Evolutionary conservation across 306 rosid genomes (phyloP).

Genomic region (Vigna angularis): DNA sequence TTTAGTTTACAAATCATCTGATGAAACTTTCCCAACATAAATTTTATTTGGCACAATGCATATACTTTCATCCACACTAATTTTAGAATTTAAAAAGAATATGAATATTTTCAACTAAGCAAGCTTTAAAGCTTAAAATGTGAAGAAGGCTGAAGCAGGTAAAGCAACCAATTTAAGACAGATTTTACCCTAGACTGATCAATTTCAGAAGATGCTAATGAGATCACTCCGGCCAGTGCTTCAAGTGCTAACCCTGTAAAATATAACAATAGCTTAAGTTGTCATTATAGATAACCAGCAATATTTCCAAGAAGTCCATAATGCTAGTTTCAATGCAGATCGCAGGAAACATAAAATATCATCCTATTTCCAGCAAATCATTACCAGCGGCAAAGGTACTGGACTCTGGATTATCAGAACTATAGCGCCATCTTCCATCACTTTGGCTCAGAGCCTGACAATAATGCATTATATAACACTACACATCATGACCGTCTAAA

Average conservation of each 20-base stretch:
- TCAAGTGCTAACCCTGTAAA: conserved; percentile 85
- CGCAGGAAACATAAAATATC: conserved; percentile 14
- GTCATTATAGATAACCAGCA: conserved; percentile 37
- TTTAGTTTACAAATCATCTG: conserved; percentile 22
- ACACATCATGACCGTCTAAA: conserved; percentile 14
- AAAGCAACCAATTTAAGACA: conserved; percentile 35
- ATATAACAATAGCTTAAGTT: conserved; percentile 26
- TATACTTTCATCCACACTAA: conserved; percentile 4
- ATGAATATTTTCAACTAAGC: background rate
- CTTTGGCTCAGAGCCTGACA: conserved; percentile 97
- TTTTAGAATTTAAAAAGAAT: conserved; percentile 23
- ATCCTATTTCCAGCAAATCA: conserved; percentile 39
- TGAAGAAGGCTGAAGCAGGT: background rate
- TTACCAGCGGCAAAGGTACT: conserved; percentile 99
- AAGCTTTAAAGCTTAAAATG: conserved; percentile 2
- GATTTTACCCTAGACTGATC: conserved; percentile 74
- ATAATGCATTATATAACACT: conserved; percentile 37
- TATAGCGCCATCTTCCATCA: conserved; percentile 99
- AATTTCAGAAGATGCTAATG: conserved; percentile 86
- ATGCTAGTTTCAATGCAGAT: conserved; percentile 16
- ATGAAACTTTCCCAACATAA: conserved; percentile 4
- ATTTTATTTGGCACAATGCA: conserved; percentile 1
- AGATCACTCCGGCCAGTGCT: conserved; percentile 89
- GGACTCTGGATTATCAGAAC: conserved; percentile 88
- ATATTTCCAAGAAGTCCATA: conserved; percentile 6